Evolutionary conservation across 148 eudicot species (phyloP), one percentile per base, ranked within the genome.

Genomic region (Rhododendron molle): DNA sequence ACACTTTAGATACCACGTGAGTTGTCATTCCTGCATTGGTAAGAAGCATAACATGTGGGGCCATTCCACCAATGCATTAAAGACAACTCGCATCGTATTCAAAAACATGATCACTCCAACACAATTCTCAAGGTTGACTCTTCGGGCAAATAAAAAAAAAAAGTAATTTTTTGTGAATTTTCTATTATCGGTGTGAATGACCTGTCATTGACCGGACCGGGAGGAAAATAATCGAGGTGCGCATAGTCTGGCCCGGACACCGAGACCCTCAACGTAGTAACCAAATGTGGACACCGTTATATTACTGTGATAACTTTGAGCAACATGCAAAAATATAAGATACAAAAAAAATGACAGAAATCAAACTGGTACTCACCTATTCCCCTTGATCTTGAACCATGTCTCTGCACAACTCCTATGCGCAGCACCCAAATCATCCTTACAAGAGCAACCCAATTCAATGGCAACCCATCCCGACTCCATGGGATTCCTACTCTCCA

Each of bases 381-480:
- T 92, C 44, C 95, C 95, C 85, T 88, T 93, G 85, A 93, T 93
- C 83, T 90, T 92, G 92, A 93, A 93, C 95, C 95, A 93, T 69
- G 93, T 83, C 77, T 92, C 92, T 71, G 96, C 96, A 91, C 96
- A 93, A 36, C 89, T 93, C 88, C 86, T 88, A 47, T 93, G 96
- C 10, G 96, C 94, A 89, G 91, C 94, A 89, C 91, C 96, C 87
- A 93, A 90, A 88, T 93, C 96, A 83, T 90, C 89, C 88, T 93
- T 93, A 85, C 96, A 93, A 73, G 89, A 90, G 87, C 96, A 93
- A 32, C 96, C 96, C 88, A 93, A 80, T 69, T 93, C 93, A 86
- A 93, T 88, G 0, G 90, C 90, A 83, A 86, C 76, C 76, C 34
- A 28, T 36, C 91, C 92, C 76, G 87, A 85, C 34, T 89, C 88